Evolutionary conservation across 805 yeast genomes (phyloP), one percentile per base, ranked within the genome.

Genomic region (Ogataea henricii): DNA sequence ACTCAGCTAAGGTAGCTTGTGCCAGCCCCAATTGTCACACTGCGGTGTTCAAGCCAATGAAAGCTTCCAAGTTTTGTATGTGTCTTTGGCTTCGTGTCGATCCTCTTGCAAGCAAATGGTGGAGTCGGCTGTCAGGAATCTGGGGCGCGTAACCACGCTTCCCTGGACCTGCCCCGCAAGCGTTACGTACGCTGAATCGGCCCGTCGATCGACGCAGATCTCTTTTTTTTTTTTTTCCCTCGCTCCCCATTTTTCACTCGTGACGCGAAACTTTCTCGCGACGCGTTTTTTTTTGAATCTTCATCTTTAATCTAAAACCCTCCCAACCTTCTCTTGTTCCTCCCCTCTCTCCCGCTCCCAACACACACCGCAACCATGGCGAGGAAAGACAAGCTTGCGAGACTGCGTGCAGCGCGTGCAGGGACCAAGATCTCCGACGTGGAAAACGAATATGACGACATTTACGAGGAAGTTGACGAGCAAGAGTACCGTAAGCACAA

Each of bases 381-480:
- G 1, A 58, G 49, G 41, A 32, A 25, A 9, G 66, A 74, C 45
- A 83, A 79, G 66, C 69, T 87, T 22, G 84, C 80, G 54, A 77
- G 82, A 51, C 73, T 87, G 45, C 75, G 83, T 47, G 83, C 77
- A 48, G 82, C 90, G 17, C 75, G 89, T 64, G 75, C 77, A 18
- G 81, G 86, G 2, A 84, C 82, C 6, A 71, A 73, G 48, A 66
- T 78, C 30, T 64, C 73, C 3, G 66, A 70, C 6, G 62, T 66
- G 25, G 62, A 55, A 12, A 62, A 65, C 23, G 60, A 47, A 12
- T 76, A 75, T 36, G 77, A 72, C n/a, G 81, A 77, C 40, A 81
- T 92, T 50, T 94, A 91, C 63, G 97, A 92, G 59, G 91, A 89
- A 60, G 85, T 90, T 4, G 96, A 87, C 61, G 96, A 90, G 59